Base-by-base conservation (phyloP, 2,329 filamentous ascomycete species). In the Paecilomyces fulvus region DNA sequence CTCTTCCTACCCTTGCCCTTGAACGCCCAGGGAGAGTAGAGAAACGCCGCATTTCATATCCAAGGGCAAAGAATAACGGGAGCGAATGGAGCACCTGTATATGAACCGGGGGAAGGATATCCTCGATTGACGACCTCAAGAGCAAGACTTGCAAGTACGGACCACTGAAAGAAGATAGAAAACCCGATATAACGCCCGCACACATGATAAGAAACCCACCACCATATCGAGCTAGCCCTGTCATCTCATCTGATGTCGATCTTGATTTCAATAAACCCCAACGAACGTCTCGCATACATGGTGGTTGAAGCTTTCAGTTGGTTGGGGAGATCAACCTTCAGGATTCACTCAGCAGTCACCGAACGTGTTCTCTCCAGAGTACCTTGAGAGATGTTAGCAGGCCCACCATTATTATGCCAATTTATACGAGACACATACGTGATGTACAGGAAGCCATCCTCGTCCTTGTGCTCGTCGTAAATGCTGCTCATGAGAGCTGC, bases 331-430 rank as follows among this genome's bases (percentile, higher is more conserved):
- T 37, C n/a, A n/a, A 43, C 28, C 21, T 14, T 28, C 21, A 21
- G 37, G 20, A 54, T 12, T n/a, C 17, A 55, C 55, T 58, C 59
- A 69, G 43, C 62, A 61, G 59, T 73, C 70, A 71, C 94, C 94
- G 72, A 99, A 99, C 55, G 94, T 99, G 83, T 97, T 99, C 85
- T 97, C 94, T 78, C 94, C 94, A 53, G 92, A 97, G 83, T 96
- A 96, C 67, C 84, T 87, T 30, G 33, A 55, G 58, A 43, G 51
- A 59, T 55, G 56, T 70, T 56, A 70, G 63, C 56, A 58, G 49
- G 20, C 37, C 49, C 37, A 6, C 7, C 7, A 17, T 17, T 17
- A 37, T 3, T 11, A 31, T 9, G 8, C 31, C 55, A 12, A 37
- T 31, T 30, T 43, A 51, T 21, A 21, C 12, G 57, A 48, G 49